Evolutionary conservation across 1,139 yeast species (phyloP), one percentile per base, ranked within the genome.

Genomic region (Taphrina flavorubra): DNA sequence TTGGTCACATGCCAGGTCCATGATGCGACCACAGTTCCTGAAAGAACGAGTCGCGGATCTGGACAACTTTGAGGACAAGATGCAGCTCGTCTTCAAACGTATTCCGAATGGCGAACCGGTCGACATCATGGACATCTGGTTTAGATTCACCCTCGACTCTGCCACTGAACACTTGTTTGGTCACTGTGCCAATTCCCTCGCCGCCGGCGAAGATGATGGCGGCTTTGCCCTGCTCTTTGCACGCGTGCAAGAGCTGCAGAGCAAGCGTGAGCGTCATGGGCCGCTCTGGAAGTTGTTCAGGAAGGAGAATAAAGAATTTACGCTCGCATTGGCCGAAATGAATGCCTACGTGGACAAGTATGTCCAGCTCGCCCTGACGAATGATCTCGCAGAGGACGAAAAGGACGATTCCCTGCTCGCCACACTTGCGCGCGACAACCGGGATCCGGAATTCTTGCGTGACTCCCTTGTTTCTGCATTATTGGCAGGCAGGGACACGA

Each of bases 1-100:
- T 4, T 85, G 88, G 88, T 83, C 84, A 72, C 86, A 84, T 74
- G 81, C 86, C 36, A 78, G 88, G 65, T 82, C 86, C 2, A 78
- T 85, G 83, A 80, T 85, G 74, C 79, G 87, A 70, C 88, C 88
- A 0, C 87, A 84, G 75, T 85, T 85, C 76, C 80, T 84, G 25
- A 79, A 86, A 70, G 86, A 84, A 73, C 86, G 84, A 75, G 81
- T 85, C 56, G 81, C 83, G 14, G 86, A 83, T 71, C 81, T 85
- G 56, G 78, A 78, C 69, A 72, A 80, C 40, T 79, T 85, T 72
- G 86, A 84, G 73, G 81, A 80, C 20, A 86, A 84, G 72, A 73
- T 83, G 25, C 81, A 80, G 73, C 75, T 73, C 6, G 76, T 84
- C 56, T 77, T 80, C 59, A 77, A 78, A 58, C 81, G 79, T 61